Percentiles rank a stretch among this genome's conserved stretches.
These are phyloP conservation scores for Metarhizium sp. DNA, from an alignment of 2,329 filamentous ascomycete species.

Conservation along the genomic window DNA sequence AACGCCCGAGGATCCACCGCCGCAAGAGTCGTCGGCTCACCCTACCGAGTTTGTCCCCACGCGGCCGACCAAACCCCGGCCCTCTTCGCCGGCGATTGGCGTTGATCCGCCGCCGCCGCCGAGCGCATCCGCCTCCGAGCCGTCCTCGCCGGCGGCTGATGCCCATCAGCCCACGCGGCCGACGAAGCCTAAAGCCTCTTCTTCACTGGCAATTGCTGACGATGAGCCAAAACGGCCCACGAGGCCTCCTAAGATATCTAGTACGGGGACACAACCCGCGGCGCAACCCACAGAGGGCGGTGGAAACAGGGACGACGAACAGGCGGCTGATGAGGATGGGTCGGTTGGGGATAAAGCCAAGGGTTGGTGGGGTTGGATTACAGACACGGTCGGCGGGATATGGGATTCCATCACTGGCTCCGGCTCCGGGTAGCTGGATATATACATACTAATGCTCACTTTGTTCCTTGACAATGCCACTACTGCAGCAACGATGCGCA, in stretches of 20 bases:
- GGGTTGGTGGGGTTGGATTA: constrained; percentile 42
- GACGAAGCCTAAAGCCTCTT: constrained; percentile 4
- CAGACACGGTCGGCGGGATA: constrained; percentile 33
- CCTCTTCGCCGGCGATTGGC: background rate
- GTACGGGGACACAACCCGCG: background rate
- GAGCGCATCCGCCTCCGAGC: too few relatives aligned
- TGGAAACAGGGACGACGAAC: background rate
- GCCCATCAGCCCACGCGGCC: background rate
- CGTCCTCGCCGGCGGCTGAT: background rate
- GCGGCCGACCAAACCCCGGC: constrained; percentile 5
- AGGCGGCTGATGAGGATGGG: background rate
- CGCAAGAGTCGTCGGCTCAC: background rate
- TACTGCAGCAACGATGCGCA: too few relatives aligned
- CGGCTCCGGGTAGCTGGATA: constrained; percentile 12
- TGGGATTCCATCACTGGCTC: constrained; percentile 35
- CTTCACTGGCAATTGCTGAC: background rate
- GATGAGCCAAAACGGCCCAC: background rate
- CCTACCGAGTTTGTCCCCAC: background rate
- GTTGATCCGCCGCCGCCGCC: background rate
- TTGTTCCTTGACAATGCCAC: too few relatives aligned
- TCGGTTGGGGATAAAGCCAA: constrained; percentile 22
- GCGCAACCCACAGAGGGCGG: background rate
- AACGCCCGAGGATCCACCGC: constrained; percentile 42
- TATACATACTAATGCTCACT: background rate
- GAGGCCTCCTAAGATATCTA: background rate